Evolutionary conservation across 306 rosid genomes (phyloP).

Genomic region (Alnus glutinosa): DNA sequence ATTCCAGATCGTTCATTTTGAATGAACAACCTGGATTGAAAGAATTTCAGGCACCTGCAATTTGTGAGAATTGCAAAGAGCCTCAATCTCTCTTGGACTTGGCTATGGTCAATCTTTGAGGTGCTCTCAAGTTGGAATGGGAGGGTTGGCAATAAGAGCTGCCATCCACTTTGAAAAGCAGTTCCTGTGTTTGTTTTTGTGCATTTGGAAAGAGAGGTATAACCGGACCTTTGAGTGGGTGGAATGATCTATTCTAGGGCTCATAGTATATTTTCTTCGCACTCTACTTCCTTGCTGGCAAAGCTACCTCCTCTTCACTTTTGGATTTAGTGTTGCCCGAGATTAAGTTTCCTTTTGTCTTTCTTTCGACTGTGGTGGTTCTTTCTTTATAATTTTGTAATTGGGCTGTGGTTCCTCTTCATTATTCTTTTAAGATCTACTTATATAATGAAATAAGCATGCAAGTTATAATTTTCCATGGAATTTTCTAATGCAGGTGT

Average conservation of each 20-base stretch:
- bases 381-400: not conserved
- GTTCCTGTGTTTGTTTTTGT: not conserved
- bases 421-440: not conserved
- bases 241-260: not conserved
- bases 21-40: no score
- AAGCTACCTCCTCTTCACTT: not conserved
- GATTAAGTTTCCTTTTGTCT: not conserved
- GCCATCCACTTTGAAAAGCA: not conserved
- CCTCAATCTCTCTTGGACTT: no score
- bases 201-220: not conserved
- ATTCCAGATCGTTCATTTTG: no score
- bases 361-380: not conserved
- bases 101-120: not conserved
- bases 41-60: no score
- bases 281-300: not conserved
- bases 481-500: constrained; percentile 53
- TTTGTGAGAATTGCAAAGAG: no score
- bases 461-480: not conserved
- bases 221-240: not conserved
- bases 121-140: not conserved
- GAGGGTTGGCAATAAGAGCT: not conserved
- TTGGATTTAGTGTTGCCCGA: not conserved
- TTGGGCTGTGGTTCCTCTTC: not conserved
- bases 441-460: constrained; percentile 1
- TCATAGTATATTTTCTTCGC: not conserved